Evolutionary conservation across 2,329 filamentous ascomycete species (phyloP).

Genomic region (Gliomastix tumulicola): DNA sequence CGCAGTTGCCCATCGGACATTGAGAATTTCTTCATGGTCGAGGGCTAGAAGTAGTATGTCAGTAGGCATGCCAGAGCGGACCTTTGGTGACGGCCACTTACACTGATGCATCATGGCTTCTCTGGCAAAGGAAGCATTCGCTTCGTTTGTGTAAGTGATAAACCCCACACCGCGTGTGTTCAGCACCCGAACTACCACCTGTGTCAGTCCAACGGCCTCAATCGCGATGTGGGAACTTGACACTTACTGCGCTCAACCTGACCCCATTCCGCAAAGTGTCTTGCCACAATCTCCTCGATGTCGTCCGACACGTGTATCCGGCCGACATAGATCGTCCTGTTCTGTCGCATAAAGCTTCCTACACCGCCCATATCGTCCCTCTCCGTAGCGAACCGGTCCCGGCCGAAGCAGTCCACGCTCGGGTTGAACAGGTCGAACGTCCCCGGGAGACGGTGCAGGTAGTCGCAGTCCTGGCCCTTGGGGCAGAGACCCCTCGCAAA

Average conservation of each 20-base stretch:
- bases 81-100: too few species aligned
- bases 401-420: conserved; percentile 82
- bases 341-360: conserved; percentile 87
- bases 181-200: conserved; percentile 59
- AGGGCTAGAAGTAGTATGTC: too few species aligned
- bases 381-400: conserved; percentile 86
- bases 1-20: conserved; percentile 93
- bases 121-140: conserved; percentile 84
- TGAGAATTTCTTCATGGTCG: conserved; percentile 87
- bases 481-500: conserved; percentile 79
- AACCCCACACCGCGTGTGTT: conserved; percentile 89
- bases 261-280: conserved; percentile 97
- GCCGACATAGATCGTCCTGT: conserved; percentile 88
- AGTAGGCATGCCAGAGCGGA: too few species aligned
- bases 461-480: conserved; percentile 88
- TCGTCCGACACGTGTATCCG: conserved; percentile 94
- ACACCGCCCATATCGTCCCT: conserved; percentile 97
- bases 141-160: conserved; percentile 87
- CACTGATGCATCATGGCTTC: conserved; percentile 95
- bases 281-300: conserved; percentile 89
- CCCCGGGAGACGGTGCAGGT: conserved; percentile 81
- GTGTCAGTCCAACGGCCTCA: background rate
- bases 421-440: conserved; percentile 87
- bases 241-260: conserved; percentile 67
- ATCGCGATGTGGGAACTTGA: background rate